Percentiles rank a stretch among this genome's conserved stretches.
Evolutionary conservation across 2,329 filamentous ascomycete species (phyloP).

Genomic region (Aspergillus bombycis): DNA sequence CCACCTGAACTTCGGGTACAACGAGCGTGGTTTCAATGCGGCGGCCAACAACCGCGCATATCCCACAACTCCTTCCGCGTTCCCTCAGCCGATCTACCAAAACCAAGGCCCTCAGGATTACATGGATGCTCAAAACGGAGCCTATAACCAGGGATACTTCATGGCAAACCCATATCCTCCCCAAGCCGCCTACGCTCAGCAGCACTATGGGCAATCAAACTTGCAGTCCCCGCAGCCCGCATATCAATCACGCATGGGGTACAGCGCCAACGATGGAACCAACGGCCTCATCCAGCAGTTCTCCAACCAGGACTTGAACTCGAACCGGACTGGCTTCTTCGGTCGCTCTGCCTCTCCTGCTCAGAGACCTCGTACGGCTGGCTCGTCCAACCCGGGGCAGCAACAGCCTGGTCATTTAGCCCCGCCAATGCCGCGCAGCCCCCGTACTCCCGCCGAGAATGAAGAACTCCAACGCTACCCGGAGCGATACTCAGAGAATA

Average conservation of each 20-base stretch:
- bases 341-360: constrained; percentile 69
- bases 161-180: constrained; percentile 62
- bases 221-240: constrained; percentile 60
- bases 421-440: constrained; percentile 65
- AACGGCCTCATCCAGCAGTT: constrained; percentile 94
- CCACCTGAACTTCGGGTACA: constrained; percentile 55
- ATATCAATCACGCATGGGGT: constrained; percentile 55
- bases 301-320: constrained; percentile 90
- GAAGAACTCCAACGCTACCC: constrained; percentile 78
- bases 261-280: constrained; percentile 75
- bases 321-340: constrained; percentile 71
- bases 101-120: constrained; percentile 64
- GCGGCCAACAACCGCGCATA: constrained; percentile 69
- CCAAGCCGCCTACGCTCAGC: constrained; percentile 53
- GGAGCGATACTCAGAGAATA: constrained; percentile 85
- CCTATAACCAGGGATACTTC: constrained; percentile 60
- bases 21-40: constrained; percentile 64
- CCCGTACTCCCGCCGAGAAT: constrained; percentile 60
- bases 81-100: constrained; percentile 84
- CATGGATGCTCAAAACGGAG: constrained; percentile 53
- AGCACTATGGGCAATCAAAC: constrained; percentile 56
- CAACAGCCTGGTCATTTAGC: constrained; percentile 70
- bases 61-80: constrained; percentile 91
- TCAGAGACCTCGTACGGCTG: constrained; percentile 83
- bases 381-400: constrained; percentile 55